Evolutionary conservation across 2,329 filamentous ascomycete genomes (phyloP).

Genomic region (Nigrograna mackinnonii): DNA sequence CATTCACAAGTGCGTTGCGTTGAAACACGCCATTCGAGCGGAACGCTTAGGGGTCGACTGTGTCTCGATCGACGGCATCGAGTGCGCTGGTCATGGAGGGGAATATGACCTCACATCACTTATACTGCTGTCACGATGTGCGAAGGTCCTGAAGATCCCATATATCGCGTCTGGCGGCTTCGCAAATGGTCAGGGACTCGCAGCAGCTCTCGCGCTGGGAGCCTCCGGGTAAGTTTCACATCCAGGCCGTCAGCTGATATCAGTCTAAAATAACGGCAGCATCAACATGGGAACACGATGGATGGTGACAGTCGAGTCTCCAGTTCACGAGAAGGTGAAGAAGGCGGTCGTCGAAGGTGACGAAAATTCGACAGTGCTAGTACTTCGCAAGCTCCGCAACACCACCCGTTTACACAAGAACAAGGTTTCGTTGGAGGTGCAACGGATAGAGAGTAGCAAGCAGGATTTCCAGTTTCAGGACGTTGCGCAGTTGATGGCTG

Average conservation of each 20-base stretch:
- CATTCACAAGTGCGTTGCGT: conserved; percentile 29
- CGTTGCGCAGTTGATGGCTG: no score
- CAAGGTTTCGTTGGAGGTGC: conserved; percentile 27
- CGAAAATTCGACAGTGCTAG: conserved; percentile 26
- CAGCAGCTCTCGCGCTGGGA: conserved; percentile 28
- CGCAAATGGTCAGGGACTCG: conserved; percentile 28
- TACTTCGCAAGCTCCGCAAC: conserved; percentile 29
- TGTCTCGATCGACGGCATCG: conserved; percentile 29
- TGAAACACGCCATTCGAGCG: conserved; percentile 27
- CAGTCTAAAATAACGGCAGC: no score
- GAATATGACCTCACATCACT: conserved; percentile 59
- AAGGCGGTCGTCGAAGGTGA: conserved; percentile 26
- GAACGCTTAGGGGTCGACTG: conserved; percentile 27
- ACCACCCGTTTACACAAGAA: conserved; percentile 30
- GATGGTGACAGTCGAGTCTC: conserved; percentile 30
- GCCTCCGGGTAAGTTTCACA: no score
- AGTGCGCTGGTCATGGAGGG: conserved; percentile 50
- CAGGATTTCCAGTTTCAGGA: no score
- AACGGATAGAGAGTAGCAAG: no score
- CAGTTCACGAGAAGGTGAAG: conserved; percentile 29
- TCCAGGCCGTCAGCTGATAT: no score
- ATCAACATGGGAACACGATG: conserved; percentile 33
- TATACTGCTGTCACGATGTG: conserved; percentile 38
- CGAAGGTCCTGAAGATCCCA: conserved; percentile 29
- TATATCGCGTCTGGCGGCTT: conserved; percentile 31